Evolutionary conservation across 352 stramenopile genomes (phyloP).

Genomic region (Pseudoperonospora humuli): DNA sequence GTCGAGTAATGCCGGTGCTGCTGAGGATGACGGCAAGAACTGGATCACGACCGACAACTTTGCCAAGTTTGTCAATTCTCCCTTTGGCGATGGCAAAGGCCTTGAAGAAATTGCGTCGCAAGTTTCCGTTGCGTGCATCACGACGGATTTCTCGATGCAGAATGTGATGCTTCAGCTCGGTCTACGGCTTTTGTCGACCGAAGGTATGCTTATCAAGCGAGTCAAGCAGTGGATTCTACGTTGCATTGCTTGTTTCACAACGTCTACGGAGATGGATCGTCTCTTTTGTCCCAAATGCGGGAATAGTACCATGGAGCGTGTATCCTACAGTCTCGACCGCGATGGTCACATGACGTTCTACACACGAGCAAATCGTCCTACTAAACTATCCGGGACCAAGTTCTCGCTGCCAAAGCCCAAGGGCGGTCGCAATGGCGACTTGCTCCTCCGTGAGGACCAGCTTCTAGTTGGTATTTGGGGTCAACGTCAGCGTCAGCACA

Average conservation of each 20-base stretch:
- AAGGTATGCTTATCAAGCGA: conserved; percentile 82
- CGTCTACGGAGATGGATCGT: conserved; percentile 85
- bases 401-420: conserved; percentile 96
- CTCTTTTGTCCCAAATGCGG: conserved; percentile 97
- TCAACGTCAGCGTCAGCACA: conserved; percentile 89
- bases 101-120: conserved; percentile 49
- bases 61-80: conserved; percentile 50
- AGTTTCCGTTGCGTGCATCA: conserved; percentile 70
- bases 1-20: conserved; percentile 64
- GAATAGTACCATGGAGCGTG: conserved; percentile 91
- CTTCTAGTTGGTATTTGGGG: conserved; percentile 94
- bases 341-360: conserved; percentile 88
- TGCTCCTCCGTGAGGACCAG: conserved; percentile 97
- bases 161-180: conserved; percentile 89
- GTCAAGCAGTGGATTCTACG: conserved; percentile 95
- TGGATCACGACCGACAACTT: conserved; percentile 74
- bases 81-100: conserved; percentile 67
- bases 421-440: conserved; percentile 88
- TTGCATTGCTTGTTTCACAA: conserved; percentile 96
- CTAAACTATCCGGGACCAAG: conserved; percentile 93
- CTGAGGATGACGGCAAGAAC: conserved; percentile 84
- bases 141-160: conserved; percentile 87
- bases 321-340: conserved; percentile 91
- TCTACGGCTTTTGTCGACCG: conserved; percentile 63
- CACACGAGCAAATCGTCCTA: conserved; percentile 67